These are phyloP conservation scores for Thalassiosira delicatula DNA, from an alignment of 352 stramenopile genomes.

Conservation along the genomic window DNA sequence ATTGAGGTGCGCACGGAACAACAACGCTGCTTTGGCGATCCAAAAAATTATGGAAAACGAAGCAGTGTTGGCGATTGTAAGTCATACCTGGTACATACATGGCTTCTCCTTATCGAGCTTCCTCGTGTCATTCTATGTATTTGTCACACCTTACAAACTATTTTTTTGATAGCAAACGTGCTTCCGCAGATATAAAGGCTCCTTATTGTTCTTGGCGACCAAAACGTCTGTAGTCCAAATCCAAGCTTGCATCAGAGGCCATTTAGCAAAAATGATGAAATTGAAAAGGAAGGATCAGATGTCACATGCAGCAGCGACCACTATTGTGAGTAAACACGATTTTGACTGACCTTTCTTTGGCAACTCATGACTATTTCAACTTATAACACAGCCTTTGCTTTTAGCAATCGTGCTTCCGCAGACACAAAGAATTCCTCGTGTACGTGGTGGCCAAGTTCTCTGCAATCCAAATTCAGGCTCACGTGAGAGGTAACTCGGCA, in stretches of 20 bases:
- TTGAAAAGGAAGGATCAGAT: background rate
- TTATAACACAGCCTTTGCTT: too few species aligned
- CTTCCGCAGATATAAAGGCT: conserved; percentile 52
- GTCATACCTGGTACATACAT: too few species aligned
- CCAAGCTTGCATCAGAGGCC: conserved; percentile 23
- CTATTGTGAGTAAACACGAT: conserved; percentile 30
- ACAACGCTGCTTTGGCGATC: too few species aligned
- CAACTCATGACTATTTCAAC: too few species aligned
- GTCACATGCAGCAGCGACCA: conserved; percentile 23
- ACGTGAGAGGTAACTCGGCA: conserved; percentile 22
- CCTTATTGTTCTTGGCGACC: conserved; percentile 31
- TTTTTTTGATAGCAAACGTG: conserved; percentile 30
- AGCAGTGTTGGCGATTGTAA: conserved; percentile 30
- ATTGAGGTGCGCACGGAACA: too few species aligned
- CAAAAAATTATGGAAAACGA: conserved; percentile 29
- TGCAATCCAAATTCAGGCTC: conserved; percentile 19
- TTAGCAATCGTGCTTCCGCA: conserved; percentile 13
- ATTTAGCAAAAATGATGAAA: conserved; percentile 12
- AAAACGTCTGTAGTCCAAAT: conserved; percentile 58
- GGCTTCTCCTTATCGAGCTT: too few species aligned
- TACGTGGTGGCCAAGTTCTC: conserved; percentile 4
- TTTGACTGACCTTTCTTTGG: background rate
- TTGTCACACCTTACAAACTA: too few species aligned
- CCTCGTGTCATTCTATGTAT: too few species aligned
- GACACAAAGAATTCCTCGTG: conserved; percentile 4